Base-by-base conservation (phyloP, 345 rosid species). In the Linum usitatissimum region DNA sequence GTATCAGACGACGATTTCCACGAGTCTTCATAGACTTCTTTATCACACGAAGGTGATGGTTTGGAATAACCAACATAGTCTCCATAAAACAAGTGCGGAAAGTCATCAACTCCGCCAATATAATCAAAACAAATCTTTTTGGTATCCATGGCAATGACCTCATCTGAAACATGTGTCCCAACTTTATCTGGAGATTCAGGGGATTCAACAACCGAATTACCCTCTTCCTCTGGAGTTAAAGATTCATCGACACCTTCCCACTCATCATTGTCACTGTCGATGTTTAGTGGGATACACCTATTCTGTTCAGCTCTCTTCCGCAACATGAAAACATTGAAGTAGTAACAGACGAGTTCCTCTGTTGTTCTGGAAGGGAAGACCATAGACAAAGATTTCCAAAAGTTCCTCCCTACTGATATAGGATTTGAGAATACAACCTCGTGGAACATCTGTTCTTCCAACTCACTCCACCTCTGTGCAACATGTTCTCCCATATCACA, bases 281-380 rank as follows among this genome's bases (percentile, higher is more conserved):
- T 20, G 21, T 53, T 53, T 0, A 17, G 0, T 6, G 17, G 56
- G 6, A 17, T 20, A 15, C 7, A 5, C 56, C 56, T 53, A 9
- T 53, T 53, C 56, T 53, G 56, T 15, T n/a, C 56, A 53, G 56
- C 56, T 6, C 56, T n/a, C 56, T 53, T 53, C 21, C 21, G 56
- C 21, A 53, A 17, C 56, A 53, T 53, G 56, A 53, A 53, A 6
- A 53, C 56, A 15, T 53, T 53, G 18, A 3, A 53, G 21, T 53
- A 53, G 21, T 53, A 53, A 15, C 56, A 17, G 19, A 53, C 56
- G 1, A 53, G 18, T 20, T 53, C 56, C 21, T 53, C 21, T 20
- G 18, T 10, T 53, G 56, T 53, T 17, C 56, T n/a, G 21, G 56
- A 53, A 5, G 56, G 18, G 21, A 53, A 53, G 18, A 20, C 56